A percentile compares a stretch with the other conserved stretches of the same genome.
These are phyloP conservation scores for Trichosporon inkin DNA, from an alignment of 1,284 basidiomycete genomes.

Conservation along the genomic window DNA sequence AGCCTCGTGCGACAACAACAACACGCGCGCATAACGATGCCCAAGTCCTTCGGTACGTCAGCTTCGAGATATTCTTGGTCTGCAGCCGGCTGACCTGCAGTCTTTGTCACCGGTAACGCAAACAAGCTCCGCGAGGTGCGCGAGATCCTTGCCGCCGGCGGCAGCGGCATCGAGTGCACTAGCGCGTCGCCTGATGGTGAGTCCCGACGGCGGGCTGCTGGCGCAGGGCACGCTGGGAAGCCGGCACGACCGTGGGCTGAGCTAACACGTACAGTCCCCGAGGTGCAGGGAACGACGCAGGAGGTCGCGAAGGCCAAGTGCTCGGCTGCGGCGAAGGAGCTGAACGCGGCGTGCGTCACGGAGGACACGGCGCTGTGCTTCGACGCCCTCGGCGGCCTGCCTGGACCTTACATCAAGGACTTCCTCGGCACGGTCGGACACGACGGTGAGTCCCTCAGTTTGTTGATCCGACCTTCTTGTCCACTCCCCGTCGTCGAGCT, in stretches of 20 bases:
- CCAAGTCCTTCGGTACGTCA: slow-evolving; percentile 21
- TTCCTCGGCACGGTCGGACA: slow-evolving; percentile 77
- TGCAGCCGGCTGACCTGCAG: slow-evolving; percentile 51
- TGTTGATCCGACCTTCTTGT: too few species aligned
- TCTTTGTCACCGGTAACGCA: slow-evolving; percentile 90
- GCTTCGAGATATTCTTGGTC: too few species aligned
- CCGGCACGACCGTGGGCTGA: too few species aligned
- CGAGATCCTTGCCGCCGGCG: slow-evolving; percentile 45
- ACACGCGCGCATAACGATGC: slow-evolving; percentile 5
- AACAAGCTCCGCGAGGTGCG: slow-evolving; percentile 90
- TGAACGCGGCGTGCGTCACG: slow-evolving; percentile 83
- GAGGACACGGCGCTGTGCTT: slow-evolving; percentile 96
- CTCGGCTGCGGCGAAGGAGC: slow-evolving; percentile 73
- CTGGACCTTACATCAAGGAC: slow-evolving; percentile 95
- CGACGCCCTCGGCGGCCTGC: slow-evolving; percentile 79
- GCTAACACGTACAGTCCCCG: slow-evolving; percentile 62
- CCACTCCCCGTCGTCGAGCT: neutral
- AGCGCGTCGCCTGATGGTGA: slow-evolving; percentile 43
- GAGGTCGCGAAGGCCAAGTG: slow-evolving; percentile 90
- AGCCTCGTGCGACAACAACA: neutral
- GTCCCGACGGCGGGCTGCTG: slow-evolving; percentile 17
- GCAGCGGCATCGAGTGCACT: slow-evolving; percentile 39
- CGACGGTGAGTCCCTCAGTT: slow-evolving; percentile 55
- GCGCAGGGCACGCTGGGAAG: slow-evolving; percentile 3
- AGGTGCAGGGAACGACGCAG: slow-evolving; percentile 87